Percentiles rank a stretch among this genome's conserved stretches.
Conservation (phyloP, 2,329 filamentous ascomycete species). For the Pestalotiopsis sp. region DNA sequence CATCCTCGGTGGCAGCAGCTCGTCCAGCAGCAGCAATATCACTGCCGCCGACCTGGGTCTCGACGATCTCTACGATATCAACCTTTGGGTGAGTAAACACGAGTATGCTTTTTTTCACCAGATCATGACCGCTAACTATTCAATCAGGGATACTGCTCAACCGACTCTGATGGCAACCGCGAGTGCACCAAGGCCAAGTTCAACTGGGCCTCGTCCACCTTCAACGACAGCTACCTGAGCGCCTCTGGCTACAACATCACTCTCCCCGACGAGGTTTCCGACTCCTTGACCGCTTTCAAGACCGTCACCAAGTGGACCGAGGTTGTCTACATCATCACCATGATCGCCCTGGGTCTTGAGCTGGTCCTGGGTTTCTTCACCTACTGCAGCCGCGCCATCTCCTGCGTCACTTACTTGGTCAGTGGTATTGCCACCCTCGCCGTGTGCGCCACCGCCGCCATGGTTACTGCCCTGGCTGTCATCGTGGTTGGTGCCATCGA, state of each 20-base stretch:
- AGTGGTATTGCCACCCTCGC: slow-evolving; percentile 61
- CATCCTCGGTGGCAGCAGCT: not conserved
- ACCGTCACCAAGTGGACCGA: slow-evolving; percentile 81
- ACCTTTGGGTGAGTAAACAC: slow-evolving; percentile 60
- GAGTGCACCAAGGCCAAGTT: slow-evolving; percentile 73
- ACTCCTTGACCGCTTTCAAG: slow-evolving; percentile 73
- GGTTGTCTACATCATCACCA: slow-evolving; percentile 75
- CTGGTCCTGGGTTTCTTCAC: slow-evolving; percentile 80
- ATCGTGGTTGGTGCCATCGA: slow-evolving; percentile 72
- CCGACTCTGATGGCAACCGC: slow-evolving; percentile 55
- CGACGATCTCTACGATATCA: slow-evolving; percentile 77
- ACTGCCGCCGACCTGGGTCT: slow-evolving; percentile 63
- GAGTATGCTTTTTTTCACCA: not conserved
- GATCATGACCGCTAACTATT: not conserved
- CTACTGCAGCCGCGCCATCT: slow-evolving; percentile 80
- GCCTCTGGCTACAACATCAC: slow-evolving; percentile 56
- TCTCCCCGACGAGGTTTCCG: slow-evolving; percentile 68
- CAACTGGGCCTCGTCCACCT: slow-evolving; percentile 75
- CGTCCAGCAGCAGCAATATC: slow-evolving; percentile 44
- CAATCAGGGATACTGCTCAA: slow-evolving; percentile 72
- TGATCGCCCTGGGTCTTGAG: slow-evolving; percentile 70
- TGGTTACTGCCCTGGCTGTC: slow-evolving; percentile 74
- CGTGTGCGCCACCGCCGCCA: slow-evolving; percentile 65
- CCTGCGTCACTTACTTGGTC: slow-evolving; percentile 79
- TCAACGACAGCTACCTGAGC: slow-evolving; percentile 68